Conservation (phyloP, 2,329 filamentous ascomycete genomes). For the Exophiala calicioides region DNA sequence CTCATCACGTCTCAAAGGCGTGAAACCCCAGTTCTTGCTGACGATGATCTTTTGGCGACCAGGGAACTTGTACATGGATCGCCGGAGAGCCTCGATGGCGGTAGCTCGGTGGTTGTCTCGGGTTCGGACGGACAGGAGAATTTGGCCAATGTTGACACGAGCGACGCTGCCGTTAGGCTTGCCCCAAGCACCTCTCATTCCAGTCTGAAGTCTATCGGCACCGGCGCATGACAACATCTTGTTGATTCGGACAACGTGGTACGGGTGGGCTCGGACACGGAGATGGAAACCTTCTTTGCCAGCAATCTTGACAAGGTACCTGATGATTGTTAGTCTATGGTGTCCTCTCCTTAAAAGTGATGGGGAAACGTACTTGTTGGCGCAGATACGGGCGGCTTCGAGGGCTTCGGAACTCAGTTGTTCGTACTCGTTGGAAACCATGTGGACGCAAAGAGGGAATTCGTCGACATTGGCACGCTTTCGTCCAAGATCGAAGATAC, state of each 20-base stretch:
- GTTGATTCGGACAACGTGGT: constrained; percentile 99
- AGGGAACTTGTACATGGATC: constrained; percentile 99
- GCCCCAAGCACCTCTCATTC: constrained; percentile 99
- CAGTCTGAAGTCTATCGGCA: constrained; percentile 99
- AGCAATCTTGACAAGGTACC: constrained; percentile 68
- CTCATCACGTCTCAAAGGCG: constrained; percentile 93
- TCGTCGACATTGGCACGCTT: constrained; percentile 99
- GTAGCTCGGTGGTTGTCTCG: constrained; percentile 89
- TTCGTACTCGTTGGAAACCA: constrained; percentile 99
- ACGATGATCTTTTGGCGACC: constrained; percentile 99
- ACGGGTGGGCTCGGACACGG: constrained; percentile 86
- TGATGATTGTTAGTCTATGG: constrained; percentile 32
- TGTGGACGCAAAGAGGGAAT: constrained; percentile 98
- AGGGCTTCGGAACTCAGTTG: constrained; percentile 99
- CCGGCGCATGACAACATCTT: constrained; percentile 99
- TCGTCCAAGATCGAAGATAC: constrained; percentile 98
- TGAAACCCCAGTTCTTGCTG: constrained; percentile 99
- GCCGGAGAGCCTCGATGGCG: constrained; percentile 97
- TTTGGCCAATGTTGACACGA: constrained; percentile 99
- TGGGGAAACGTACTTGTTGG: constrained; percentile 78
- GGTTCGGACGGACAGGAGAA: constrained; percentile 95
- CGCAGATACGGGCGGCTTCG: constrained; percentile 99
- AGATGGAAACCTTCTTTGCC: constrained; percentile 73
- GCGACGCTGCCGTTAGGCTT: constrained; percentile 99
- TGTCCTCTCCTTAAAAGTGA: constrained; percentile 4